phyloP scores from a whole-genome alignment of 2,329 filamentous ascomycete species.

The Malbranchea zuffiana region DNA sequence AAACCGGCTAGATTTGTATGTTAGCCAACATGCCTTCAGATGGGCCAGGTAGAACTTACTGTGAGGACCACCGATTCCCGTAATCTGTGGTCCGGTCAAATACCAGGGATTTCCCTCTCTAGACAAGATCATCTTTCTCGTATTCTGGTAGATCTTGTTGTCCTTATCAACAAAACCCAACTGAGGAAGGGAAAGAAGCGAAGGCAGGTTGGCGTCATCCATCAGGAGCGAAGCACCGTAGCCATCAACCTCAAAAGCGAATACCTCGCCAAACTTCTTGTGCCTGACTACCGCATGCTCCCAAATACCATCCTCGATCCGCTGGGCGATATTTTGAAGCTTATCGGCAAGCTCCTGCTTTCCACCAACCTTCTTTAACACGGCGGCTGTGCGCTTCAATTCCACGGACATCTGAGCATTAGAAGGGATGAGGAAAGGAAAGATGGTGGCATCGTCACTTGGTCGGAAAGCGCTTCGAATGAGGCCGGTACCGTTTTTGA shows the following conservation, averaged over 20 bases:
- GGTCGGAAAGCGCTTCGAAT: constrained; percentile 87
- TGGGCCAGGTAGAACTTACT: constrained; percentile 30
- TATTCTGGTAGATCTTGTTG: constrained; percentile 74
- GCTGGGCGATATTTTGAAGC: constrained; percentile 47
- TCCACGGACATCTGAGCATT: constrained; percentile 96
- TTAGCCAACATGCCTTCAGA: constrained; percentile 8
- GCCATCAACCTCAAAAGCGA: constrained; percentile 55
- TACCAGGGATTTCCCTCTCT: constrained; percentile 80
- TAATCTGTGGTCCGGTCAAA: constrained; percentile 62
- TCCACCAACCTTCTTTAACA: constrained; percentile 51
- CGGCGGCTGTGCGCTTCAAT: constrained; percentile 58
- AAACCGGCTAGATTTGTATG: constrained; percentile 53
- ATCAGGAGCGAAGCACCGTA: constrained; percentile 52
- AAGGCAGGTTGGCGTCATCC: constrained; percentile 57
- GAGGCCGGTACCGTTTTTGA: constrained; percentile 73
- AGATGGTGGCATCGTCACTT: constrained; percentile 85
- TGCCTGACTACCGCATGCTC: constrained; percentile 61
- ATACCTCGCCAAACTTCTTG: constrained; percentile 46
- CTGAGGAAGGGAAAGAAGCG: constrained; percentile 49
- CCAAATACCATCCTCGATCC: constrained; percentile 66
- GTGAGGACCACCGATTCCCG: constrained; percentile 75
- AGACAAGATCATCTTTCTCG: constrained; percentile 67
- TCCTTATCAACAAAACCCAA: constrained; percentile 47
- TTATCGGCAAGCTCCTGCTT: constrained; percentile 42
- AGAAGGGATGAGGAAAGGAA: constrained; percentile 88